A percentile compares a stretch with the other conserved stretches of the same genome.
These are phyloP conservation scores for Colletotrichum neosansevieriae DNA, from an alignment of 2,329 filamentous ascomycete species.

Conservation along the genomic window DNA sequence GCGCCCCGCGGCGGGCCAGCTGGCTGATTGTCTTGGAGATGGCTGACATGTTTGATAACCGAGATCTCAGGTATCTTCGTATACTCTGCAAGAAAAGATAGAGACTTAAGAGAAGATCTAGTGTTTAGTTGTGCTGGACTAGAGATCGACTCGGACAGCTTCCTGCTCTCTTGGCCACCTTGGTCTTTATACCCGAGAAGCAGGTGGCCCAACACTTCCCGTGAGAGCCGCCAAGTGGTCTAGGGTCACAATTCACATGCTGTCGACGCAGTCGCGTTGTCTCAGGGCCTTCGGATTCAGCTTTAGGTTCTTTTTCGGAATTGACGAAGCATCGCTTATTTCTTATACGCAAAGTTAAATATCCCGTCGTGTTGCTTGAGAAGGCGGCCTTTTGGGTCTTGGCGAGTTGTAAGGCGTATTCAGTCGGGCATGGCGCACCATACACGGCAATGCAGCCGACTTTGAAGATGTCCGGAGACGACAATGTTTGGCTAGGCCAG, in stretches of 20 bases:
- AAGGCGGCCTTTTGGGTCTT: background rate
- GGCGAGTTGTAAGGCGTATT: background rate
- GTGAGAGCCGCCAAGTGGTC: background rate
- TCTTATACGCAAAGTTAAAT: constrained; percentile 24
- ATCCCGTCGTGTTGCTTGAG: background rate
- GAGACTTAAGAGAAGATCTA: background rate
- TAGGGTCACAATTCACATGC: constrained; percentile 18
- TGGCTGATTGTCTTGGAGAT: constrained; percentile 24
- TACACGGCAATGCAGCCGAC: background rate
- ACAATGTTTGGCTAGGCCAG: constrained; percentile 24
- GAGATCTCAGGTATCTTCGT: background rate
- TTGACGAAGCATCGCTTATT: constrained; percentile 19
- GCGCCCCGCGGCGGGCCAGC: constrained; percentile 20
- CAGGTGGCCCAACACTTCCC: background rate
- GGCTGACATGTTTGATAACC: constrained; percentile 17
- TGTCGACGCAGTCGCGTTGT: constrained; percentile 6
- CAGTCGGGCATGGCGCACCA: background rate
- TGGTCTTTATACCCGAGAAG: constrained; percentile 19
- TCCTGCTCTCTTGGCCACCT: background rate
- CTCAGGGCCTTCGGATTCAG: background rate
- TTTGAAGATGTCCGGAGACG: background rate
- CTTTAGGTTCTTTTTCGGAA: constrained; percentile 25
- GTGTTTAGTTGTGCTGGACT: background rate
- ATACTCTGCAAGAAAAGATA: background rate
- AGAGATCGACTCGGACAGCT: background rate